Evolutionary conservation across 495 filamentous ascomycete species (phyloP).

Genomic region (Corynascus novoguineensis): DNA sequence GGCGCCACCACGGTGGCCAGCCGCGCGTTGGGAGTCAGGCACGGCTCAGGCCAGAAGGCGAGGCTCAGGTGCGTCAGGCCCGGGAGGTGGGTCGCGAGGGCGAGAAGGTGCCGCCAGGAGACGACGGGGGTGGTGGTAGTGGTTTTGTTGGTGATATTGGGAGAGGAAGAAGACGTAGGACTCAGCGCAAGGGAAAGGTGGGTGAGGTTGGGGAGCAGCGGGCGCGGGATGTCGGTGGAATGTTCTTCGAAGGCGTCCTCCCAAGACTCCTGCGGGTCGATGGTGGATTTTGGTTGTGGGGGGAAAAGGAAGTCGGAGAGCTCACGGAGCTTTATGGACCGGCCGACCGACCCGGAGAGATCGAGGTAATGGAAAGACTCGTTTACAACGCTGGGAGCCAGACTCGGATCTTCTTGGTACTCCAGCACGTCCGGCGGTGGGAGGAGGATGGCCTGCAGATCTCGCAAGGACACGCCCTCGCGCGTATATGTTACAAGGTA

Average conservation of each 20-base stretch:
- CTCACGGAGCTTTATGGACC: slow-evolving; percentile 54
- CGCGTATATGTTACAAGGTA: slow-evolving; percentile 53
- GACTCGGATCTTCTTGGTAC: slow-evolving; percentile 27
- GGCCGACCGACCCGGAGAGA: slow-evolving; percentile 55
- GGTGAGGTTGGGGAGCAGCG: slow-evolving; percentile 45
- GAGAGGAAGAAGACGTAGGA: slow-evolving; percentile 14
- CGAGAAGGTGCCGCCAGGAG: slow-evolving; percentile 64
- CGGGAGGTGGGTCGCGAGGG: slow-evolving; percentile 54
- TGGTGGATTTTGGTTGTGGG: slow-evolving; percentile 2
- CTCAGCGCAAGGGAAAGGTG: slow-evolving; percentile 53
- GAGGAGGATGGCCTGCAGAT: slow-evolving; percentile 37
- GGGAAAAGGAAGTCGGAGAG: slow-evolving; percentile 50
- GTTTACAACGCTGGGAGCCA: slow-evolving; percentile 34
- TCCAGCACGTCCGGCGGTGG: slow-evolving; percentile 30
- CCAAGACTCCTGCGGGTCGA: slow-evolving; percentile 29
- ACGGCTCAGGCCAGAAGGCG: slow-evolving; percentile 74
- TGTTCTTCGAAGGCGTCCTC: slow-evolving; percentile 32
- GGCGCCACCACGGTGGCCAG: slow-evolving; percentile 45
- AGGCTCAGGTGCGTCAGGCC: slow-evolving; percentile 72
- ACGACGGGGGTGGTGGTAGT: too few species aligned
- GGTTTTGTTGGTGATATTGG: too few species aligned
- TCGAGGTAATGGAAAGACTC: slow-evolving; percentile 58
- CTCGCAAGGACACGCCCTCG: slow-evolving; percentile 40
- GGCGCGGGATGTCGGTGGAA: slow-evolving; percentile 23
- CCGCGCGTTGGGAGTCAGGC: slow-evolving; percentile 58